These are phyloP conservation scores for Lachnellula suecica DNA, from an alignment of 2,329 filamentous ascomycete species.

Conservation along the genomic window DNA sequence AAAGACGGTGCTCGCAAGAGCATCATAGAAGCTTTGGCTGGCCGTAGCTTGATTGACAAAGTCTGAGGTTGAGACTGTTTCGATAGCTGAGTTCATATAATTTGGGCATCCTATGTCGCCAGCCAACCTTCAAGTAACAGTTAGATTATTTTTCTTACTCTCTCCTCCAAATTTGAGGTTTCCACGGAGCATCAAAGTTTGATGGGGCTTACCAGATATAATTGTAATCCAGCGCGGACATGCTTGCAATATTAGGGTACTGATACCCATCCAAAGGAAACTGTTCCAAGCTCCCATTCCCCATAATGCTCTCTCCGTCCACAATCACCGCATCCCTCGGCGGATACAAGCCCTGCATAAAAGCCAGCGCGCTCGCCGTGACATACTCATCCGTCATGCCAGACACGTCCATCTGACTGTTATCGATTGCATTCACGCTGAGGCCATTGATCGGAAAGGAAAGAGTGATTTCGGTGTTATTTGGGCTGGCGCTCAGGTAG, in stretches of 20 bases:
- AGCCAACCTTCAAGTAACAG: constrained; percentile 19
- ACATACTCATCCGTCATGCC: constrained; percentile 47
- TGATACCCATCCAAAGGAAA: constrained; percentile 75
- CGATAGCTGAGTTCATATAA: constrained; percentile 15
- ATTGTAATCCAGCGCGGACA: constrained; percentile 44
- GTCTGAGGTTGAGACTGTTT: constrained; percentile 5
- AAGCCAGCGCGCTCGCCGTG: constrained; percentile 69
- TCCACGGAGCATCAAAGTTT: too few species aligned
- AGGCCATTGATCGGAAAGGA: constrained; percentile 43
- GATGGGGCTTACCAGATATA: constrained; percentile 48
- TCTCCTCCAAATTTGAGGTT: too few species aligned
- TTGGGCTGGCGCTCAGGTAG: constrained; percentile 40
- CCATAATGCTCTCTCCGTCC: constrained; percentile 45
- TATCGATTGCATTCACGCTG: constrained; percentile 45
- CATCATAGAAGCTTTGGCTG: constrained; percentile 23
- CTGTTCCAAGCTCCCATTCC: constrained; percentile 58
- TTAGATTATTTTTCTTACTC: not conserved
- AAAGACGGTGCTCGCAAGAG: constrained; percentile 22
- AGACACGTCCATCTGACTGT: constrained; percentile 43
- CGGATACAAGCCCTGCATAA: constrained; percentile 84
- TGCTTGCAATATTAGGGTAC: constrained; percentile 65
- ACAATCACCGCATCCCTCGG: constrained; percentile 41
- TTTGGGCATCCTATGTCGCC: constrained; percentile 24
- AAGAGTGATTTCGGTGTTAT: constrained; percentile 27
- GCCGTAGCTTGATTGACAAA: constrained; percentile 7